Percentiles rank a stretch among this genome's conserved stretches.
Evolutionary conservation across 208 protist genomes (phyloP).

Genomic region (Trypanosoma theileri): DNA sequence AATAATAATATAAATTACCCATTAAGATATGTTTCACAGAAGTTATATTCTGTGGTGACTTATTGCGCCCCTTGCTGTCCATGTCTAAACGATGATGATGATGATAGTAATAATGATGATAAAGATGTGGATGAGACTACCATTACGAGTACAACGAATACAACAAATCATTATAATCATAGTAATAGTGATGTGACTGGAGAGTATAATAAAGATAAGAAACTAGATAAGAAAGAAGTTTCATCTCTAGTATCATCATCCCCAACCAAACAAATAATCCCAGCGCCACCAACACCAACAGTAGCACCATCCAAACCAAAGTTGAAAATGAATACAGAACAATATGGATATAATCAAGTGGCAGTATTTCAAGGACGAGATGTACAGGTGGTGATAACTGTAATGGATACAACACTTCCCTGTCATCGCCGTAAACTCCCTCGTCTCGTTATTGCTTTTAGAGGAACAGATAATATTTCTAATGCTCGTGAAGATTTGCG

Average conservation of each 20-base stretch:
- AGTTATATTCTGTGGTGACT: conserved; percentile 17
- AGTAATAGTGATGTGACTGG: not conserved
- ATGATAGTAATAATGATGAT: not conserved
- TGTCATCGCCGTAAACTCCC: conserved; percentile 46
- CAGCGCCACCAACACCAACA: too few relatives aligned
- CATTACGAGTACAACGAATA: not conserved
- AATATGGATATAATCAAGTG: conserved; percentile 69
- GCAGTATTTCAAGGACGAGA: conserved; percentile 60
- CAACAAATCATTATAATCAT: not conserved
- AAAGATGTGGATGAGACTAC: not conserved
- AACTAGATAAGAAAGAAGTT: not conserved
- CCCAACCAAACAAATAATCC: too few relatives aligned
- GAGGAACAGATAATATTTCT: conserved; percentile 71
- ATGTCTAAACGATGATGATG: not conserved
- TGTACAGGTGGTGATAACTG: conserved; percentile 73
- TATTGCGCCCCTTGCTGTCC: conserved; percentile 7
- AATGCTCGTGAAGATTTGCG: conserved; percentile 74
- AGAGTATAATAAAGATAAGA: not conserved
- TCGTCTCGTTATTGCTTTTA: conserved; percentile 74
- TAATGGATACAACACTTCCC: conserved; percentile 38
- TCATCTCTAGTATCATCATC: not conserved
- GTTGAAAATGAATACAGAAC: conserved; percentile 44
- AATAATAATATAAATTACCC: too few relatives aligned
- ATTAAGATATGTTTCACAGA: conserved; percentile 14
- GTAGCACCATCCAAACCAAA: not conserved